These are phyloP conservation scores for Xylaria grammica DNA, from an alignment of 495 filamentous ascomycete species.

Conservation along the genomic window DNA sequence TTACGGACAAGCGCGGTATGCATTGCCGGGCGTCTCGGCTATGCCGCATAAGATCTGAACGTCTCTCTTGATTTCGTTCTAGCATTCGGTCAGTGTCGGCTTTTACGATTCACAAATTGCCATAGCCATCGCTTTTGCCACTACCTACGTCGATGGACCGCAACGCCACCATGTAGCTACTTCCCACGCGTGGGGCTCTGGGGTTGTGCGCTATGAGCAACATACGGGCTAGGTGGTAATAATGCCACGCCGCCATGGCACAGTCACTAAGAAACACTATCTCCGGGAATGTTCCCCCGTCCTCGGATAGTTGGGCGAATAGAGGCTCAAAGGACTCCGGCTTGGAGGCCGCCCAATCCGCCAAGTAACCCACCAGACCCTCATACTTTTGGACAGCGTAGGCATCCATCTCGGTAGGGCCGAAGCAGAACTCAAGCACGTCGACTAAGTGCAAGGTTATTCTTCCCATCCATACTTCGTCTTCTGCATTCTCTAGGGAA, in stretches of 20 bases:
- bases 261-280: slow-evolving; percentile 6
- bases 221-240: slow-evolving; percentile 5
- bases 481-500: slow-evolving; percentile 5
- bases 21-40: not conserved
- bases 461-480: slow-evolving; percentile 9
- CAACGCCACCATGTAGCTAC: not conserved
- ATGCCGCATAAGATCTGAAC: not conserved
- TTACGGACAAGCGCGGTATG: not conserved
- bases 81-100: not conserved
- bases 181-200: slow-evolving; percentile 1
- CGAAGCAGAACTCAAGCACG: not conserved
- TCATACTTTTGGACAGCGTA: not conserved
- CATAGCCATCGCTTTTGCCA: not conserved
- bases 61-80: not conserved
- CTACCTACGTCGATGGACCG: not conserved
- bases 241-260: slow-evolving; percentile 2
- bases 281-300: slow-evolving; percentile 1
- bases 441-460: slow-evolving; percentile 7
- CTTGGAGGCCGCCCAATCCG: not conserved
- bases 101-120: not conserved
- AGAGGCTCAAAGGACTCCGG: not conserved
- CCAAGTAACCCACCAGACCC: not conserved
- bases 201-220: slow-evolving; percentile 12
- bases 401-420: not conserved
- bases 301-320: not conserved